Conservation (phyloP, 2,329 filamentous ascomycete species). For the Sporothrix inflata region DNA sequence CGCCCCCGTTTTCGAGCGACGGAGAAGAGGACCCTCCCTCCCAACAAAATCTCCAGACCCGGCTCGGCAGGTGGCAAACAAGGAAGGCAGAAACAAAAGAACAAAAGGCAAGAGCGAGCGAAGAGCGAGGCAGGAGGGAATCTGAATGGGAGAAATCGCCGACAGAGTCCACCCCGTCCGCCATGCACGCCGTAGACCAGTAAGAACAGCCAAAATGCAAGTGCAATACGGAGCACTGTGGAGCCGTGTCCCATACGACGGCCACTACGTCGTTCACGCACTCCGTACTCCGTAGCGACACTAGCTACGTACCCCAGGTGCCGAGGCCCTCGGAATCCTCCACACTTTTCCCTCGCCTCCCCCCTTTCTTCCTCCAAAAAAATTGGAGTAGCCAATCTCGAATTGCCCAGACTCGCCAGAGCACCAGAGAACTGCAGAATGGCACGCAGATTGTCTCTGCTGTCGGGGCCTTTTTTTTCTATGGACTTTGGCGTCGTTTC, state of each 20-base stretch:
- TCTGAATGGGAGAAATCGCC: conserved; percentile 13
- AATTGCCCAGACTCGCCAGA: conserved; percentile 4
- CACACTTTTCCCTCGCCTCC: conserved; percentile 20
- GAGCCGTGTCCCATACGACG: neutral
- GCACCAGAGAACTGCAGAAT: neutral
- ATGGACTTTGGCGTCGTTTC: neutral
- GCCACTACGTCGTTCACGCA: neutral
- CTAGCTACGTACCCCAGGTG: conserved; percentile 1
- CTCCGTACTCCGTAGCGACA: neutral
- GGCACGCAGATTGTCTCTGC: neutral
- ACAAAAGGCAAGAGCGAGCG: neutral
- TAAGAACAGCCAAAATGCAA: neutral
- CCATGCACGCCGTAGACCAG: neutral
- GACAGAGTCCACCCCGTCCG: neutral
- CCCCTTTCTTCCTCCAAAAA: conserved; percentile 23
- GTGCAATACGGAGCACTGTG: neutral
- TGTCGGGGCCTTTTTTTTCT: neutral
- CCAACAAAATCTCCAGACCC: neutral
- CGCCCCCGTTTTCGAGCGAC: neutral
- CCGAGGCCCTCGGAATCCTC: conserved; percentile 34
- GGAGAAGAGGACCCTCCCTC: neutral
- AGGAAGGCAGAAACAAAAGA: neutral
- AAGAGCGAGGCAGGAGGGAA: neutral
- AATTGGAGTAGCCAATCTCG: conserved; percentile 24
- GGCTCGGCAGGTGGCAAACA: conserved; percentile 17